A percentile compares a stretch with the other conserved stretches of the same genome.
Conservation (phyloP, 352 stramenopile species). For the Ochromonadaceae sp. region DNA sequence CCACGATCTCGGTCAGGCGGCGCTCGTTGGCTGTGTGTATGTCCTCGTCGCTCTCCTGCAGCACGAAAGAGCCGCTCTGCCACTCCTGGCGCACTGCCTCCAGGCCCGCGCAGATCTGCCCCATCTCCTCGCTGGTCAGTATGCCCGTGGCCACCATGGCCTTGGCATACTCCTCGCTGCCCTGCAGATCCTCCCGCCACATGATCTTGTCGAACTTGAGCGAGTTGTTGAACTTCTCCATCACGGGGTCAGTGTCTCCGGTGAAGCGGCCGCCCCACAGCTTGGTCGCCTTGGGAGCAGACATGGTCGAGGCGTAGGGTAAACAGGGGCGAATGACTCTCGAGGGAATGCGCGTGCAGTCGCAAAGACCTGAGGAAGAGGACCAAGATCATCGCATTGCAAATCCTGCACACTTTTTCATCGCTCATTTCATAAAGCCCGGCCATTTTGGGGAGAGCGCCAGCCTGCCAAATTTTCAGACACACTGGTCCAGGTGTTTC, state of each 20-base stretch:
- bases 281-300: constrained; percentile 32
- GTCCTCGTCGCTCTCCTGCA: constrained; percentile 89
- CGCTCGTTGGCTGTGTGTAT: constrained; percentile 98
- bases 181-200: constrained; percentile 73
- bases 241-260: constrained; percentile 50
- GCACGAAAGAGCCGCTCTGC: constrained; percentile 48
- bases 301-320: no score
- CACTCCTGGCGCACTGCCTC: constrained; percentile 69
- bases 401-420: no score
- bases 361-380: no score
- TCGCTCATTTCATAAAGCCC: no score
- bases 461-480: no score
- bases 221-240: constrained; percentile 98
- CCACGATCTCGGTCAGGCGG: constrained; percentile 89
- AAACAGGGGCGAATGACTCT: no score
- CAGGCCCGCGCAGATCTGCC: constrained; percentile 62
- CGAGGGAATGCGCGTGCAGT: no score
- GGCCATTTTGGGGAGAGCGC: no score
- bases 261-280: constrained; percentile 42
- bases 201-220: constrained; percentile 81
- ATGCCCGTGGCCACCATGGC: constrained; percentile 66
- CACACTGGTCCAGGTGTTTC: no score
- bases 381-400: no score
- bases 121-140: constrained; percentile 66
- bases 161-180: constrained; percentile 85